These are phyloP conservation scores for Onygenales sp. DNA, from an alignment of 2,329 filamentous ascomycete species.

Conservation along the genomic window DNA sequence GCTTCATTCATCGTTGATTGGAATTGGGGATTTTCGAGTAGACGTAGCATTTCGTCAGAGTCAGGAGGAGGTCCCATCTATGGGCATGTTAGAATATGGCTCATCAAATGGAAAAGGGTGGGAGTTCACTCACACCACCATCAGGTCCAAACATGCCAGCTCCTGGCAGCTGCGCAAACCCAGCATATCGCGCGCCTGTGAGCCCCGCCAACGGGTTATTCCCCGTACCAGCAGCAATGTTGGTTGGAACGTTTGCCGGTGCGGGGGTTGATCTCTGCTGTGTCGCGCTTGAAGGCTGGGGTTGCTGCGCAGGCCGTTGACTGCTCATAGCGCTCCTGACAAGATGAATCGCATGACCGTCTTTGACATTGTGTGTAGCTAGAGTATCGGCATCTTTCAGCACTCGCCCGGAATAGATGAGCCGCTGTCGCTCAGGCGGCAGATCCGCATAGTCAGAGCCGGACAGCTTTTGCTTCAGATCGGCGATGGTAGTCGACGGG, in stretches of 20 bases:
- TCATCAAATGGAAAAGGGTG: not conserved
- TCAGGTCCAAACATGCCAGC: constrained; percentile 87
- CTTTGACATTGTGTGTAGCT: constrained; percentile 84
- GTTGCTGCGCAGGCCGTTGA: constrained; percentile 44
- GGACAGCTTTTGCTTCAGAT: constrained; percentile 84
- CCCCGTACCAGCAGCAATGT: constrained; percentile 45
- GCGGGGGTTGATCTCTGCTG: constrained; percentile 16
- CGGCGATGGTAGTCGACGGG: constrained; percentile 64
- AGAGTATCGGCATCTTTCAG: constrained; percentile 90
- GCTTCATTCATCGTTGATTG: constrained; percentile 86
- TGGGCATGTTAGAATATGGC: constrained; percentile 2
- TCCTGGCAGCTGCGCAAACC: constrained; percentile 78
- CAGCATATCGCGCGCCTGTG: constrained; percentile 88
- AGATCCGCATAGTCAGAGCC: constrained; percentile 75
- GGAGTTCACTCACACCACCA: constrained; percentile 63
- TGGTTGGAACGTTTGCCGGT: constrained; percentile 36
- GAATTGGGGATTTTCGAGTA: constrained; percentile 83
- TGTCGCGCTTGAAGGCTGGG: constrained; percentile 9
- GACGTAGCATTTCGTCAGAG: constrained; percentile 69
- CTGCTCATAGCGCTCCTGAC: constrained; percentile 96
- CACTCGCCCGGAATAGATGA: constrained; percentile 96
- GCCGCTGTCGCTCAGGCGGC: constrained; percentile 75
- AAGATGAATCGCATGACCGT: constrained; percentile 89
- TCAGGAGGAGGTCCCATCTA: constrained; percentile 85
- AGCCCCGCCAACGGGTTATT: constrained; percentile 85